Evolutionary conservation across 73 alveolate genomes (phyloP), one percentile per base, ranked within the genome.

Genomic region (Paramecium biaurelia): DNA sequence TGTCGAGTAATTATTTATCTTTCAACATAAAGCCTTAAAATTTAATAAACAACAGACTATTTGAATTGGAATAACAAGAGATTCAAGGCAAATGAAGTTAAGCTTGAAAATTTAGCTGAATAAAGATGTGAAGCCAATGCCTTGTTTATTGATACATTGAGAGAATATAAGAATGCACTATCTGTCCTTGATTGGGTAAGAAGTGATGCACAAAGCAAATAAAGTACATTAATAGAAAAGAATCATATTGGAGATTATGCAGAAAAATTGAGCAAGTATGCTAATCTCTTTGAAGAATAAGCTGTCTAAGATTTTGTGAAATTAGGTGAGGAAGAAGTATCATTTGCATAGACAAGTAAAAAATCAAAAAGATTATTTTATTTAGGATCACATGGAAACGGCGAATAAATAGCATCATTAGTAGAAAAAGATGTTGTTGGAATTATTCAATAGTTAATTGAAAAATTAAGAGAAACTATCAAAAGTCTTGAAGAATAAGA

Each of bases 81-180:
- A 74, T 74, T 6, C 59, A 74, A 74, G 87, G 57, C 87, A 28
- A 74, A 74, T 74, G 87, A 35, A 11, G 47, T 35, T 32, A 74
- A 74, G 68, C 47, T 74, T 21, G 87, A 74, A 21, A 74, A 74
- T 21, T 74, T 74, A 74, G 87, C 87, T 30, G 87, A 74, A 74
- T 74, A 74, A 35, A 74, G 87, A 74, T 74, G 87, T 35, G 87
- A 74, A 74, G 87, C 67, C 30, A 74, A 74, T 74, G 57, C 87
- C 67, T 43, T 74, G 10, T 74, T 74, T 10, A 74, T 74, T 21
- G 87, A 74, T 18, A 74, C 87, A 21, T 35, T 74, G 12, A 74
- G 87, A 74, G 87, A 74, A n/a, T 74, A 74, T 43, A 74, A 74
- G 87, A 74, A 74, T 74, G 87, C 87, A 2, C 41, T 74, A 11